Conservation (phyloP, 73 alveolate genomes). For the Tetrahymena malaccensis region DNA sequence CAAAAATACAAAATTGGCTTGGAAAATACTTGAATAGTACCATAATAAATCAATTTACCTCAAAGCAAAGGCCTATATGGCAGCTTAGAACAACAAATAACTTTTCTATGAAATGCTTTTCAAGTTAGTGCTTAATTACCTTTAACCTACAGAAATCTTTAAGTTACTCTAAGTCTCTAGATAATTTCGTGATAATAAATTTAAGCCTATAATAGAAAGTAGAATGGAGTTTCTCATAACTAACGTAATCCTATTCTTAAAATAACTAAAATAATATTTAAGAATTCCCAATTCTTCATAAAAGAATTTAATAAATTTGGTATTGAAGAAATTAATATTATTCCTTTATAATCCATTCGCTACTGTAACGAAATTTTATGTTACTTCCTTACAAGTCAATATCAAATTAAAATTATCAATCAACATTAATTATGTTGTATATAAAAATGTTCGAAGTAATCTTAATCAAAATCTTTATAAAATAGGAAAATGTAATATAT, state of each 20-base stretch:
- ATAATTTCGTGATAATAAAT: not conserved
- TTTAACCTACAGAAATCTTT: not conserved
- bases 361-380: not conserved
- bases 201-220: not conserved
- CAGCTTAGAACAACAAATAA: not conserved
- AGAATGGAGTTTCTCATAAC: not conserved
- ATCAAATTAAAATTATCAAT: not conserved
- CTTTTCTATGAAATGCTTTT: not conserved
- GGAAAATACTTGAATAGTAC: not conserved
- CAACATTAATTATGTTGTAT: not conserved
- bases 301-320: too few relatives aligned
- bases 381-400: not conserved
- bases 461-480: too few relatives aligned
- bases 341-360: not conserved
- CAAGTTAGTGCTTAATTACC: not conserved
- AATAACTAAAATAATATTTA: not conserved
- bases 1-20: not conserved
- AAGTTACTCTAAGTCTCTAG: not conserved
- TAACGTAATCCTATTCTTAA: not conserved
- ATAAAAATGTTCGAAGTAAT: too few relatives aligned
- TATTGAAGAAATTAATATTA: not conserved
- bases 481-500: not conserved
- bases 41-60: not conserved
- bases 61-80: not conserved
- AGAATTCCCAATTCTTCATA: too few relatives aligned